phyloP scores from a whole-genome alignment of 805 yeast genomes.

The Yarrowia hollandica region DNA sequence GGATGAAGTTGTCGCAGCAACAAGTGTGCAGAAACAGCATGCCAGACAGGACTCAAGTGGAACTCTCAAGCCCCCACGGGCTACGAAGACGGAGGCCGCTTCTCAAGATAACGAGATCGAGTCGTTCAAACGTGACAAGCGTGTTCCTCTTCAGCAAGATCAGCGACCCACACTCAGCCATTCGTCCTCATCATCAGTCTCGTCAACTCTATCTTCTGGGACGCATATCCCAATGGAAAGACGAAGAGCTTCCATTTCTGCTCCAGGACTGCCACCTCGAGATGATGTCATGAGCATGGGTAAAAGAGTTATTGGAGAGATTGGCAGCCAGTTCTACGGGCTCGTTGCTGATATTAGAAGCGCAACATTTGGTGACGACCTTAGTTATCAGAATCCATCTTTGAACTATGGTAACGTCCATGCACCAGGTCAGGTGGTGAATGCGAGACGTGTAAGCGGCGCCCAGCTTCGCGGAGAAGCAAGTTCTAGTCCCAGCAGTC shows the following conservation, averaged over 20 bases:
- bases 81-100: background rate
- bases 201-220: slow-evolving; percentile 1
- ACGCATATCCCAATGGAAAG: slow-evolving; percentile 3
- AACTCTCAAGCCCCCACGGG: background rate
- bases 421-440: background rate
- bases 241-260: slow-evolving; percentile 8
- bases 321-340: slow-evolving; percentile 42
- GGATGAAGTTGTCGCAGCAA: background rate
- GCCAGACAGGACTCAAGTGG: background rate
- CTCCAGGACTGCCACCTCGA: slow-evolving; percentile 31
- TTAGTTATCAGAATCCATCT: slow-evolving; percentile 12
- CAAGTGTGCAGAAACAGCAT: no score
- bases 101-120: background rate
- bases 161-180: slow-evolving; percentile 1
- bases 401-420: background rate
- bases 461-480: slow-evolving; percentile 22
- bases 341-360: slow-evolving; percentile 42
- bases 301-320: slow-evolving; percentile 40
- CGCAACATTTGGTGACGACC: slow-evolving; percentile 41
- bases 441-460: slow-evolving; percentile 13
- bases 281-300: slow-evolving; percentile 40
- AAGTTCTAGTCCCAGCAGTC: slow-evolving; percentile 18
- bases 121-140: background rate
- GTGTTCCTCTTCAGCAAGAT: background rate
- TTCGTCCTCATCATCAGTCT: slow-evolving; percentile 21